Conservation (phyloP, 306 rosid genomes). For the Trifolium fragiferum region DNA sequence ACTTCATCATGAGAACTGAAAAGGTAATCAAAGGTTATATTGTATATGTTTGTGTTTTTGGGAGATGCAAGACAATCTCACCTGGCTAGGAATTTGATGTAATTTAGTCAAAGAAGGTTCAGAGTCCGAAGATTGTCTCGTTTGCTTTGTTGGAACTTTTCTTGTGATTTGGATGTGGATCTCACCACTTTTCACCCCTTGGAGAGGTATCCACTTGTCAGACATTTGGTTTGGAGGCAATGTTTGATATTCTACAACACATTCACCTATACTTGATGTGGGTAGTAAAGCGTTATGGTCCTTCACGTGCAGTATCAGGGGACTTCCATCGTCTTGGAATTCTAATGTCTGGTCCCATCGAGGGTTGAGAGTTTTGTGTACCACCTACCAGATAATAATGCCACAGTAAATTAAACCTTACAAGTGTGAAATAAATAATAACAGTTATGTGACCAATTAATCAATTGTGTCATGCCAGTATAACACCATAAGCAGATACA, state of each 20-base stretch:
- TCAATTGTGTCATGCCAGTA: neutral
- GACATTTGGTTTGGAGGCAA: constrained; percentile 77
- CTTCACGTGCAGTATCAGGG: constrained; percentile 73
- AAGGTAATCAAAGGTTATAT: too few species aligned
- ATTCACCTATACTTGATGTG: constrained; percentile 78
- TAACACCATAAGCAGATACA: neutral
- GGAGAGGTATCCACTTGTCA: constrained; percentile 98
- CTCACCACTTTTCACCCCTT: constrained; percentile 88
- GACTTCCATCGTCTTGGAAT: constrained; percentile 85
- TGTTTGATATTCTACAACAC: constrained; percentile 85
- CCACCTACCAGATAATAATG: constrained; percentile 55
- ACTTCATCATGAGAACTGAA: too few species aligned
- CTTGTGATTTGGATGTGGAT: constrained; percentile 82
- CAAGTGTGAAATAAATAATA: neutral
- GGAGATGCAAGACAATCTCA: constrained; percentile 41
- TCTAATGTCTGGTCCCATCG: constrained; percentile 94
- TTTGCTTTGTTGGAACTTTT: constrained; percentile 76
- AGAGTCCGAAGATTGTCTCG: constrained; percentile 59
- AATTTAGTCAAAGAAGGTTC: constrained; percentile 72
- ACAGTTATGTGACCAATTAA: neutral
- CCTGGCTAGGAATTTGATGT: constrained; percentile 76
- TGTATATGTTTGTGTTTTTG: neutral
- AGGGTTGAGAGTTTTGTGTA: constrained; percentile 83
- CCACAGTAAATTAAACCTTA: too few species aligned
- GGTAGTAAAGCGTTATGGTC: constrained; percentile 85